Evolutionary conservation across 2,329 filamentous ascomycete genomes (phyloP).

Genomic region (Lomentospora prolificans): DNA sequence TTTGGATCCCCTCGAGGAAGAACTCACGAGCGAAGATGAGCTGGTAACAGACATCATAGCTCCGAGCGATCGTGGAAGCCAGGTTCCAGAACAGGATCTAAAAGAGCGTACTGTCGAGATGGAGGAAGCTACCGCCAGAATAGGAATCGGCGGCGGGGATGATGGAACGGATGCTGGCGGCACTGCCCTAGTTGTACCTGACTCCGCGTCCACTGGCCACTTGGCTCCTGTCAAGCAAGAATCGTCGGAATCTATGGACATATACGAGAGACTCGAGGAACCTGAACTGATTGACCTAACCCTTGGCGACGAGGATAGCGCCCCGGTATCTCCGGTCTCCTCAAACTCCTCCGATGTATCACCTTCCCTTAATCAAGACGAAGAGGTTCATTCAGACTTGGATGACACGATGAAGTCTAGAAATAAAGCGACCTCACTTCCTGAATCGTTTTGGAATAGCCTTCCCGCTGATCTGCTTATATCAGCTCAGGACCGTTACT

Average conservation of each 20-base stretch:
- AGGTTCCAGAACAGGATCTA: not conserved
- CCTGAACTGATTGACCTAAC: not conserved
- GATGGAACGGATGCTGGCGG: not conserved
- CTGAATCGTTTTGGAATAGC: conserved; percentile 16
- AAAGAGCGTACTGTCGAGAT: not conserved
- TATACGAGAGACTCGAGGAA: not conserved
- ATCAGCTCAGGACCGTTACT: not conserved
- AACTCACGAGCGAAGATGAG: conserved; percentile 41
- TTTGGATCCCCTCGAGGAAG: conserved; percentile 32
- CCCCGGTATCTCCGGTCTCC: not conserved
- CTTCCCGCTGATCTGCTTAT: not conserved
- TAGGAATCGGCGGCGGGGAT: not conserved
- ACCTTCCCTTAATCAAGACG: not conserved
- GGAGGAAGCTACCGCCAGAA: not conserved
- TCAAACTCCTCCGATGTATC: not conserved
- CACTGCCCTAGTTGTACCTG: too few relatives aligned
- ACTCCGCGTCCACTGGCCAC: not conserved
- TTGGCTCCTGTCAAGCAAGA: not conserved
- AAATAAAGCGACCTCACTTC: conserved; percentile 10
- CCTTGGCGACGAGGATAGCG: not conserved
- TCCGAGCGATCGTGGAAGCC: conserved; percentile 18
- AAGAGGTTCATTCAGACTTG: not conserved
- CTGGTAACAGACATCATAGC: conserved; percentile 39
- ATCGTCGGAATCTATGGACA: not conserved
- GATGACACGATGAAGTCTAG: conserved; percentile 11